phyloP scores from a whole-genome alignment of 352 stramenopile genomes.

The Phytophthora foliorum region DNA sequence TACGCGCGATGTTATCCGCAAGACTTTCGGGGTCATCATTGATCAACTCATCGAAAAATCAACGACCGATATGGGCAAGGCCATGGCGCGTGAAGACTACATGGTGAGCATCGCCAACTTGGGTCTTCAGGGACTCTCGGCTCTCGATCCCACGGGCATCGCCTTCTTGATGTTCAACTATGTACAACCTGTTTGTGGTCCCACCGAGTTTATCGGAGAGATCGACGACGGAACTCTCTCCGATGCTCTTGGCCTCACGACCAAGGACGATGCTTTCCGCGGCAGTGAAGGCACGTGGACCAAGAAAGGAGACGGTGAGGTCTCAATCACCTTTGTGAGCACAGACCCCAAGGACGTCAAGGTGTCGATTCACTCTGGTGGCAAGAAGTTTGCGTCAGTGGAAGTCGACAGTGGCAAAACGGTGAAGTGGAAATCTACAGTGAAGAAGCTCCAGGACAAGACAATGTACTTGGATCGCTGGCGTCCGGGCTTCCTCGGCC shows the following conservation, averaged over 20 bases:
- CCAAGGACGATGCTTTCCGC: slow-evolving; percentile 52
- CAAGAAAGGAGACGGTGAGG: slow-evolving; percentile 47
- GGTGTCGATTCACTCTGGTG: slow-evolving; percentile 57
- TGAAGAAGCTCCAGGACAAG: slow-evolving; percentile 54
- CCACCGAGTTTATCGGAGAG: slow-evolving; percentile 61
- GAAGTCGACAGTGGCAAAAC: slow-evolving; percentile 44
- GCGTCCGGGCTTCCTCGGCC: slow-evolving; percentile 54
- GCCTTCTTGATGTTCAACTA: slow-evolving; percentile 57
- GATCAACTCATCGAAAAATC: slow-evolving; percentile 60
- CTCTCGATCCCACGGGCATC: slow-evolving; percentile 61
- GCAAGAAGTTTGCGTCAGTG: slow-evolving; percentile 45
- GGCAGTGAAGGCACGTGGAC: slow-evolving; percentile 54
- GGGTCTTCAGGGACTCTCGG: slow-evolving; percentile 30
- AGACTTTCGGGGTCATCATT: slow-evolving; percentile 64
- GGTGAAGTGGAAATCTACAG: slow-evolving; percentile 49
- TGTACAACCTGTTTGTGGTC: slow-evolving; percentile 69
- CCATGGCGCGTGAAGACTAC: slow-evolving; percentile 46
- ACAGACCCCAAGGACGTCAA: slow-evolving; percentile 51
- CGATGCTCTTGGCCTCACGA: slow-evolving; percentile 53
- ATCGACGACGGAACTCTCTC: slow-evolving; percentile 57
- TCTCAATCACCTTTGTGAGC: slow-evolving; percentile 59
- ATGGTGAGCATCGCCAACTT: slow-evolving; percentile 48
- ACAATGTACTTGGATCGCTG: slow-evolving; percentile 77
- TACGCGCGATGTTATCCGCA: slow-evolving; percentile 60
- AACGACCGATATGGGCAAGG: slow-evolving; percentile 49